Conservation (phyloP, 208 protist species). For the Trypanosomatidae sp. region DNA sequence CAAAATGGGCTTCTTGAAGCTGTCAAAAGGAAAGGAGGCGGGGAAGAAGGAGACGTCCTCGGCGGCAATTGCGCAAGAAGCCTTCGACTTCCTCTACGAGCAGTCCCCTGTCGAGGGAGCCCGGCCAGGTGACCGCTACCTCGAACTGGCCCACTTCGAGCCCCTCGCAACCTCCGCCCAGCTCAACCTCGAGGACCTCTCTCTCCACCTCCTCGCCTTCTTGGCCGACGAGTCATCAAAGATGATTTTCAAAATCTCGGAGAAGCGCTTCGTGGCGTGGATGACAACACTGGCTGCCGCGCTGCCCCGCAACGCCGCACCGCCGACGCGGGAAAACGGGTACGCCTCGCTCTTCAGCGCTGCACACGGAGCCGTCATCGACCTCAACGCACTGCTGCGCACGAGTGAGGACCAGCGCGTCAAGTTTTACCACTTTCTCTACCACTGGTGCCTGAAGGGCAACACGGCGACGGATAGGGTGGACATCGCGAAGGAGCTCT, state of each 20-base stretch:
- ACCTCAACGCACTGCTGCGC: constrained; percentile 27
- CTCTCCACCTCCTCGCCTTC: constrained; percentile 67
- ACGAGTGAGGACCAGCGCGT: constrained; percentile 25
- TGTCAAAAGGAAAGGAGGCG: no score
- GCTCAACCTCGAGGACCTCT: constrained; percentile 55
- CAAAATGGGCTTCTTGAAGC: constrained; percentile 19
- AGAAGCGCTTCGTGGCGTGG: constrained; percentile 47
- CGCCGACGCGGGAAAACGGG: constrained; percentile 12
- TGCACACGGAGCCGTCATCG: constrained; percentile 21
- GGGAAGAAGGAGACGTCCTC: not conserved
- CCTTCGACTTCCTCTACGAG: constrained; percentile 36
- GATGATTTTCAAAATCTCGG: constrained; percentile 36
- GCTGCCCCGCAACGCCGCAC: constrained; percentile 12
- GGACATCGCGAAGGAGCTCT: constrained; percentile 66
- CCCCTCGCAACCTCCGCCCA: constrained; percentile 37
- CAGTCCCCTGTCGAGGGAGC: not conserved
- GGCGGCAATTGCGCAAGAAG: constrained; percentile 17
- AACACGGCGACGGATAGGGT: constrained; percentile 30
- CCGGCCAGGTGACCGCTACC: constrained; percentile 20
- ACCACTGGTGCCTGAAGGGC: constrained; percentile 43
- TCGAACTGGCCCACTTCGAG: constrained; percentile 48
- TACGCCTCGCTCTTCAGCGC: constrained; percentile 33
- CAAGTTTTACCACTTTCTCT: constrained; percentile 64
- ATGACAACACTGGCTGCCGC: constrained; percentile 16
- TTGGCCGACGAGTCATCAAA: constrained; percentile 26